These are phyloP conservation scores for Amanita pallidorosea DNA, from an alignment of 768 basidiomycete species.

Conservation along the genomic window DNA sequence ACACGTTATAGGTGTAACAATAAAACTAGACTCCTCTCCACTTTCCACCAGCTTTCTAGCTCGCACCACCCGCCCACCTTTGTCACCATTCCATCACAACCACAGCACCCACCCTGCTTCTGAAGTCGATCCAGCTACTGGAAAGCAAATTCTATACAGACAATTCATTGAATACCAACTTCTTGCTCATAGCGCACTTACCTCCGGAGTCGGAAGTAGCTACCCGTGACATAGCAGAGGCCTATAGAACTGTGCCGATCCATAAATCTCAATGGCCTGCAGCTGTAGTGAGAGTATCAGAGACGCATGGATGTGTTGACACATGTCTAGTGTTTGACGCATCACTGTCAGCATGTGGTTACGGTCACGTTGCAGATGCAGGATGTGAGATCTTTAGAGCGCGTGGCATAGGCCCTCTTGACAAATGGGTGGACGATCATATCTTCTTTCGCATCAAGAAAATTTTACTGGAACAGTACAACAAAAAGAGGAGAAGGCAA, in stretches of 20 bases:
- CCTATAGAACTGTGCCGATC: conserved; percentile 22
- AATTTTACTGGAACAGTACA: neutral
- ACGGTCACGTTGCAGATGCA: conserved; percentile 14
- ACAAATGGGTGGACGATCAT: no score
- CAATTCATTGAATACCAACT: no score
- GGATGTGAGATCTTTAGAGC: conserved; percentile 12
- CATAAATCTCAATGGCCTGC: conserved; percentile 25
- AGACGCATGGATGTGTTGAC: conserved; percentile 6
- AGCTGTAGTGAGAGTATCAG: conserved; percentile 12
- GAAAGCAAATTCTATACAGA: no score
- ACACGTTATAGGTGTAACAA: no score
- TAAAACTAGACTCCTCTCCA: no score
- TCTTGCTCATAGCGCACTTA: conserved; percentile 16
- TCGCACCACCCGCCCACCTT: no score
- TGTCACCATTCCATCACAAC: no score
- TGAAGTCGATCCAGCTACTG: no score
- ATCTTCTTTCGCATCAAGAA: conserved; percentile 15
- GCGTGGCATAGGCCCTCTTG: conserved; percentile 15
- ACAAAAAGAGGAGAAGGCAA: neutral
- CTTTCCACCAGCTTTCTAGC: no score
- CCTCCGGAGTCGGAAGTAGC: conserved; percentile 26
- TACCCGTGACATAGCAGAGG: conserved; percentile 26
- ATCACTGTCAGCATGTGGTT: conserved; percentile 8
- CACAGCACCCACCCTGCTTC: no score
- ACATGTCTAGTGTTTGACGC: conserved; percentile 12